Percentiles rank a stretch among this genome's conserved stretches.
Conservation (phyloP, 805 yeast genomes). For the Pichia exigua region DNA sequence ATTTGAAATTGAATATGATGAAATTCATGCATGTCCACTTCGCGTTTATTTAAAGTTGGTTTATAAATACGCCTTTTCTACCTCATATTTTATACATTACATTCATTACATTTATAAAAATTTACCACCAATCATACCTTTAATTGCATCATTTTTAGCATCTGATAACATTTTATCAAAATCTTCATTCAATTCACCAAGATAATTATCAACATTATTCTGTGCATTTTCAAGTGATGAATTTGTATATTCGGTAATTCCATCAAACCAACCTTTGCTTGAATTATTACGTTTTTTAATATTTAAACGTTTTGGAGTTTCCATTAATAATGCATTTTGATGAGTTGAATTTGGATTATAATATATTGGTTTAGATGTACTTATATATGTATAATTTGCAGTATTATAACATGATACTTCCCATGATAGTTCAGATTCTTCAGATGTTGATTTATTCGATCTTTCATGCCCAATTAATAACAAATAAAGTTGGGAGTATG, state of each 20-base stretch:
- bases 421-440: conserved; percentile 53
- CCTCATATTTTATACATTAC: too few relatives aligned
- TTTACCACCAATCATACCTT: conserved; percentile 21
- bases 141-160: conserved; percentile 24
- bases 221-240: conserved; percentile 20
- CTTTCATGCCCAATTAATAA: conserved; percentile 72
- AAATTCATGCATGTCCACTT: background rate
- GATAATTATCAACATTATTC: conserved; percentile 19
- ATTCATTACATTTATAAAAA: background rate
- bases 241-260: conserved; percentile 15
- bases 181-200: conserved; percentile 25
- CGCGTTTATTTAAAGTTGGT: background rate
- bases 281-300: conserved; percentile 2
- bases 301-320: conserved; percentile 12
- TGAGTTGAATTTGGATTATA: conserved; percentile 28
- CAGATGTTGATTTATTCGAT: conserved; percentile 33
- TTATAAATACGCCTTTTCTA: too few relatives aligned
- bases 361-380: conserved; percentile 23
- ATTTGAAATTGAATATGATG: background rate
- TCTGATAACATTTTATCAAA: conserved; percentile 25
- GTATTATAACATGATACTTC: conserved; percentile 33
- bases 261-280: conserved; percentile 10
- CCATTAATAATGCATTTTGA: conserved; percentile 21
- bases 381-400: conserved; percentile 23
- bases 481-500: conserved; percentile 52